These are phyloP conservation scores for Solanum piurae DNA, from an alignment of 257 asterid species.

Conservation along the genomic window DNA sequence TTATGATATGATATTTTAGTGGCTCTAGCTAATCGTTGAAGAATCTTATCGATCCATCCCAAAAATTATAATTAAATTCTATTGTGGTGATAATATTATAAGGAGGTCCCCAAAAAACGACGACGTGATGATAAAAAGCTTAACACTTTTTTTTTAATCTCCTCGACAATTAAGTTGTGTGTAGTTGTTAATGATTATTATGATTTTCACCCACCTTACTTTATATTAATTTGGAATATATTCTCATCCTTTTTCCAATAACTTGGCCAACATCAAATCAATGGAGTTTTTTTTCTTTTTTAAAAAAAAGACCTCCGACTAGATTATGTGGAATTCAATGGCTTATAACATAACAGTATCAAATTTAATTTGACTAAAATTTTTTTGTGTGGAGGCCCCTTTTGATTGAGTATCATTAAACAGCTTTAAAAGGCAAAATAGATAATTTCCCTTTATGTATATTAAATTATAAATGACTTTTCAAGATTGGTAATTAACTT, in stretches of 20 bases:
- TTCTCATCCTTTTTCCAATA: constrained; percentile 1
- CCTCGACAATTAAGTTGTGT: neutral
- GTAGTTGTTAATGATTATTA: neutral
- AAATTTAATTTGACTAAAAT: neutral
- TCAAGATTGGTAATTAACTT: neutral
- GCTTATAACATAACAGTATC: neutral
- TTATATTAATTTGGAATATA: constrained; percentile 10
- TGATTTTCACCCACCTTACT: neutral
- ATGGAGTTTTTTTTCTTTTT: too few relatives aligned
- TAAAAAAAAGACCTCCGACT: neutral
- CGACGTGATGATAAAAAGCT: too few relatives aligned
- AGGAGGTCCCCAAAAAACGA: neutral
- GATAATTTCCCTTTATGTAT: neutral
- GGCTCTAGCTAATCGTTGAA: neutral
- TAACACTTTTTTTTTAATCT: neutral
- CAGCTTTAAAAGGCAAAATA: neutral
- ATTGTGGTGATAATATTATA: neutral
- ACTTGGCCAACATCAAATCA: constrained; percentile 13
- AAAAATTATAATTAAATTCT: neutral
- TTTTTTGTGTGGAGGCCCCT: neutral
- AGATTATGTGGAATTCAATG: neutral
- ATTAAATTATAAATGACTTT: neutral
- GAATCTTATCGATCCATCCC: neutral
- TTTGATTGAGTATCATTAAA: neutral
- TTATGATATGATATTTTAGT: neutral